Evolutionary conservation across 805 yeast genomes (phyloP), one percentile per base, ranked within the genome.

Genomic region (Candida ulmi): DNA sequence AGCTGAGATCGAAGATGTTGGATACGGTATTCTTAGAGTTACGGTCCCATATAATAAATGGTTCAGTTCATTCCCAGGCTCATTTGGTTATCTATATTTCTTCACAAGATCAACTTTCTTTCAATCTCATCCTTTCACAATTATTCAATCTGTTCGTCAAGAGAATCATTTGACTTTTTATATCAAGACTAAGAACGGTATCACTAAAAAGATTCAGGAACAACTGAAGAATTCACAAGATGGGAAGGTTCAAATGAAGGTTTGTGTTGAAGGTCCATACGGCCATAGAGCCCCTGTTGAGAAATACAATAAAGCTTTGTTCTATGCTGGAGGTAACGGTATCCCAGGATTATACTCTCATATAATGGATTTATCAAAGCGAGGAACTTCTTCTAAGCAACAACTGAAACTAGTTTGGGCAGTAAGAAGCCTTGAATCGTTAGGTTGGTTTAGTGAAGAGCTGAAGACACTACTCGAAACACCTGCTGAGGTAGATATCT

Each of bases 81-180:
- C 72, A 13, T 76, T 60, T 53, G 76, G 73, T 2, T 83, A 69
- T 51, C 58, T 84, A 33, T 74, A 80, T 58, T 78, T 80, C 55
- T 45, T 80, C 39, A 61, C 71, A 32, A 64, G 71, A 18, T 52
- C 61, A 3, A 61, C 71, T 28, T 77, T 80, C 57, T 80, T 80
- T 78, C 87, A 83, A 55, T 75, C 82, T 6, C 88, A 83, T 55
- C 91, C 91, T 11, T 83, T 85, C 61, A 79, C 90, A 4, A 60
- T 75, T 18, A 65, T 74, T 32, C 68, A 68, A 38, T 57, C 68
- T 6, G 54, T 54, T 37, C n/a, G n/a, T n/a, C 9, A 21, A 9
- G 62, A 62, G 27, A 60, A 61, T 46, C 58, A 62, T 38, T 57
- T 76, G 18, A 61, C 65, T 3, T 62, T 74, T 43, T 68, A 60